These are phyloP conservation scores for Schizochytrium sp. DNA, from an alignment of 108 stramenopile species.

Conservation along the genomic window DNA sequence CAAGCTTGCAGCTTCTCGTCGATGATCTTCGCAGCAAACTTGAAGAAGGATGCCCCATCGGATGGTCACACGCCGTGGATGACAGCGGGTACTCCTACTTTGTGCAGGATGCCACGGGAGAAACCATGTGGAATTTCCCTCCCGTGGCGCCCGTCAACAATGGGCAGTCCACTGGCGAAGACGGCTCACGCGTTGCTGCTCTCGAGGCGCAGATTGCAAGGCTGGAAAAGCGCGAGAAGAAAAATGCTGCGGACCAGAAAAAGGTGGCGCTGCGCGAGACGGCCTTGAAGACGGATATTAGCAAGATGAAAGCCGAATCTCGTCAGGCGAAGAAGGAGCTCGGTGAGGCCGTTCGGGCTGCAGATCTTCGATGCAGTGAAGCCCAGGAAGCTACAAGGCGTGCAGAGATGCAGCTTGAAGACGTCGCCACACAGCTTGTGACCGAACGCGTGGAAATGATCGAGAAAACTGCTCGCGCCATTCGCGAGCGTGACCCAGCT, in stretches of 20 bases:
- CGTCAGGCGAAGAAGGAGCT: slow-evolving; percentile 11
- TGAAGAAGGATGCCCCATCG: background rate
- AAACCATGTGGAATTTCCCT: background rate
- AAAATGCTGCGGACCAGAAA: background rate
- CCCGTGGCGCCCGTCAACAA: background rate
- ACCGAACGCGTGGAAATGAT: background rate
- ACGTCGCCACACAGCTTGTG: background rate
- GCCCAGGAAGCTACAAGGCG: background rate
- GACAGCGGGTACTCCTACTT: background rate
- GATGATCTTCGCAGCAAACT: background rate
- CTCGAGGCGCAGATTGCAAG: background rate
- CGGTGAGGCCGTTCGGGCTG: background rate
- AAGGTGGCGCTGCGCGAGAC: background rate
- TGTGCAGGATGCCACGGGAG: background rate
- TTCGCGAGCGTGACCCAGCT: background rate
- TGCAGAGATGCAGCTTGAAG: background rate
- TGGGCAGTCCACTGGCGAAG: background rate
- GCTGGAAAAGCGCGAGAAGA: background rate
- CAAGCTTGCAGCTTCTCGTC: background rate
- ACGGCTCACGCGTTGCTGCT: background rate
- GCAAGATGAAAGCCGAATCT: slow-evolving; percentile 6
- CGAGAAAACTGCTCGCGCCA: background rate
- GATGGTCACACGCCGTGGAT: background rate
- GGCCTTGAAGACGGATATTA: background rate
- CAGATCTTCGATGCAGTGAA: background rate